Base-by-base conservation (phyloP, 2,329 filamentous ascomycete species). In the Blastomyces parvus region DNA sequence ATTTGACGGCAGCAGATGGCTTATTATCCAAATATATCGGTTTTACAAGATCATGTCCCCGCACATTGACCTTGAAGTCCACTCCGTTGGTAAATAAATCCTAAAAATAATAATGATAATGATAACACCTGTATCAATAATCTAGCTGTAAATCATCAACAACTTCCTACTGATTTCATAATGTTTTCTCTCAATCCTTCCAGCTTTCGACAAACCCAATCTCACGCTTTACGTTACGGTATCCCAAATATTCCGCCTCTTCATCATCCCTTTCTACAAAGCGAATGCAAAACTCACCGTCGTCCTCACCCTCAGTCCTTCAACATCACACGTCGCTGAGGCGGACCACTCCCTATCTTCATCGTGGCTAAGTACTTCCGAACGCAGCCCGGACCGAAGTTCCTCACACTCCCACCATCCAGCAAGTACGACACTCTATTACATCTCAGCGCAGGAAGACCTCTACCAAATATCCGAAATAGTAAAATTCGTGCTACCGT, bases 21-120 rank as follows among this genome's bases (percentile, higher is more conserved):
- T 89, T 6, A 81, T 95, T 22, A 77, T 83, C 58, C 81, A 82
- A 68, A 87, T 96, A 63, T 95, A 90, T 71, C 84, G 86, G 50
- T 92, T 88, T 89, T 93, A 95, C 76, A 90, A 91, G 71, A 88
- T 93, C 67, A 80, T 96, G 71, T 90, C 86, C 65, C 91, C 91
- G 0, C 78, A 80, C 22, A 89, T 94, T 67, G 81, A 86, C 53
- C 76, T 93, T 14, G 77, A 82, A 1, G 80, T 96, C 22, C 83
- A 90, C 61, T 81, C 79, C 38, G 75, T 86, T 22, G 83, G 83
- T 84, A 71, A 33, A 76, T 19, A 33, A 33, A 76, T 19, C 19
- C 9, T 8, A 36, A 30, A 4, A 30, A 36, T 36, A 33, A 33
- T 33, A 36, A 36, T 8, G 9, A 36, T 9, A 36, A 36, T 36